Percentiles rank a stretch among this genome's conserved stretches.
phyloP scores from a whole-genome alignment of 2,329 filamentous ascomycete species.

The Paecilomyces niveus region DNA sequence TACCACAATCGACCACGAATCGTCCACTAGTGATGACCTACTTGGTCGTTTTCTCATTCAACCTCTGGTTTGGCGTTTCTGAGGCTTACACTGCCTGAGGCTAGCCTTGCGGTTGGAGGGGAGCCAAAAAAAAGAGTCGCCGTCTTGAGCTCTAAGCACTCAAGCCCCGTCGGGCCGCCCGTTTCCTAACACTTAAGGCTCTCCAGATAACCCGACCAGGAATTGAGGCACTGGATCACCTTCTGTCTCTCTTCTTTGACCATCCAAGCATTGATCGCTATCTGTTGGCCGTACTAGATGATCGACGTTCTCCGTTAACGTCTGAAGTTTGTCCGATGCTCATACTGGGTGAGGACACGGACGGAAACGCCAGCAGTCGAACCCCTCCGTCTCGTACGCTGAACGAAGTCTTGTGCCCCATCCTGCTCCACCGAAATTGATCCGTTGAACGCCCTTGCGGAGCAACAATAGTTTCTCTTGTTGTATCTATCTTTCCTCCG shows the following conservation, averaged over 20 bases:
- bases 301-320: background rate
- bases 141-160: background rate
- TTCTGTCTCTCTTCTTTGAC: background rate
- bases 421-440: background rate
- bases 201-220: background rate
- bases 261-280: background rate
- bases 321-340: background rate
- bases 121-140: background rate
- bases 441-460: background rate
- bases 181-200: background rate
- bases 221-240: background rate
- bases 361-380: background rate
- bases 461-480: background rate
- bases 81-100: background rate
- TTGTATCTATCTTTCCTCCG: background rate
- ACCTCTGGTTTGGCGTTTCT: background rate
- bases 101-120: background rate
- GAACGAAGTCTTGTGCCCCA: background rate
- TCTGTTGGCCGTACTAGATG: background rate
- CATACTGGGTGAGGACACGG: background rate
- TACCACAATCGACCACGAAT: background rate
- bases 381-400: background rate
- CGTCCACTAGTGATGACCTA: background rate
- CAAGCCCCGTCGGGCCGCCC: background rate
- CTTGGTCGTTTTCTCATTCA: background rate